Base-by-base conservation (phyloP, 2,329 filamentous ascomycete genomes). In the Myriosclerotinia duriaeana region DNA sequence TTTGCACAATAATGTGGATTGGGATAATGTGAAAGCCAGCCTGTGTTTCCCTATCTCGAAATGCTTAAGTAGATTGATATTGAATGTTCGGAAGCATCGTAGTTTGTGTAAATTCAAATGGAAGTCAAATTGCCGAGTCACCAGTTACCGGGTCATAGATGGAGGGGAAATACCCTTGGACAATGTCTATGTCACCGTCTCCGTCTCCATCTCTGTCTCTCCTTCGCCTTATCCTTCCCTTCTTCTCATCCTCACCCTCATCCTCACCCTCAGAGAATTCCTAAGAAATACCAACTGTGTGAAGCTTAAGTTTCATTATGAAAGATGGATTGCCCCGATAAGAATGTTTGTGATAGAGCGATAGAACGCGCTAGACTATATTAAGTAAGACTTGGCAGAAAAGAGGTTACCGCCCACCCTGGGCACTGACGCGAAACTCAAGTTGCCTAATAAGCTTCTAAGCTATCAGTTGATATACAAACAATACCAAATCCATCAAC, bases 371-470 rank as follows among this genome's bases (percentile, higher is more conserved):
- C 58, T 61, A 61, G 34, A 8, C 58, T 17, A 22, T 20, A 50
- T 61, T 40, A 7, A 34, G 44, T 40, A 12, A 50, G 1, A 11
- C 34, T 12, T 20, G 56, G 58, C 58, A 50, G 34, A 61, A 61
- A 5, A 34, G 34, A 9, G 20, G 6, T 36, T n/a, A 46, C 62
- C 62, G 30, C 53, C n/a, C n/a, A n/a, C n/a, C n/a, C 46, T 55
- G 3, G 26, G 26, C 3, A 65, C 67, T 69, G 69, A 71, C 72
- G 72, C 72, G 73, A 72, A 58, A 60, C 48, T 42, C 60, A 69
- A 70, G 69, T 69, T 73, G 73, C 73, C 72, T 56, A 56, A 2
- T 68, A 70, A 73, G 72, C 72, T 72, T 67, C 64, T 70, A 56
- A 56, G 30, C 63, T 42, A 48, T 38, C 8, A 48, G 26, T 65